These are phyloP conservation scores for Plasmodium blacklocki DNA, from an alignment of 169 alveolate genomes.

Conservation along the genomic window DNA sequence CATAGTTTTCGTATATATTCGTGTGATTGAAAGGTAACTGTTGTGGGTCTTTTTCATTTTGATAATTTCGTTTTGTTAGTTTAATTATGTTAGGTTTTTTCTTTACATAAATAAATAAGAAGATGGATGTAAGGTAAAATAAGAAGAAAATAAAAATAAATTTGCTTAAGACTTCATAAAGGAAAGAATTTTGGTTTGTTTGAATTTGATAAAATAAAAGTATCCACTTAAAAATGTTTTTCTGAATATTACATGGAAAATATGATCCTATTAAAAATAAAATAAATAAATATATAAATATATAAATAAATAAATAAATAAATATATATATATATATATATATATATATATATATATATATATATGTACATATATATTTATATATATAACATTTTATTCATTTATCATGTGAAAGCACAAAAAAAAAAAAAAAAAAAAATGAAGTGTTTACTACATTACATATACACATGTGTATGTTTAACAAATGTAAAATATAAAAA, in stretches of 20 bases:
- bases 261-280: neutral
- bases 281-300: neutral
- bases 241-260: neutral
- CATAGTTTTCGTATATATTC: slow-evolving; percentile 26
- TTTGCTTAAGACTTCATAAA: slow-evolving; percentile 19
- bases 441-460: no score
- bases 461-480: no score
- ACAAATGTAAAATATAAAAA: no score
- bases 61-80: slow-evolving; percentile 7
- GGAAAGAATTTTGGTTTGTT: slow-evolving; percentile 8
- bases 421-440: no score
- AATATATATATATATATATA: neutral
- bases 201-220: slow-evolving; percentile 49
- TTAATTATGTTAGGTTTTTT: slow-evolving; percentile 21
- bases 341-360: neutral
- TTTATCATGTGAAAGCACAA: no score
- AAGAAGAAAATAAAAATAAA: slow-evolving; percentile 30
- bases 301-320: neutral
- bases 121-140: slow-evolving; percentile 55
- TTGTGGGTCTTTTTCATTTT: neutral
- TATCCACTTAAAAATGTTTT: slow-evolving; percentile 16
- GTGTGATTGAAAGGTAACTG: slow-evolving; percentile 29
- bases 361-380: neutral
- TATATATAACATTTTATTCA: neutral
- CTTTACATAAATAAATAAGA: slow-evolving; percentile 45